Percentiles rank a stretch among this genome's conserved stretches.
phyloP scores from a whole-genome alignment of 352 stramenopile species.

The Globisporangium splendens region DNA sequence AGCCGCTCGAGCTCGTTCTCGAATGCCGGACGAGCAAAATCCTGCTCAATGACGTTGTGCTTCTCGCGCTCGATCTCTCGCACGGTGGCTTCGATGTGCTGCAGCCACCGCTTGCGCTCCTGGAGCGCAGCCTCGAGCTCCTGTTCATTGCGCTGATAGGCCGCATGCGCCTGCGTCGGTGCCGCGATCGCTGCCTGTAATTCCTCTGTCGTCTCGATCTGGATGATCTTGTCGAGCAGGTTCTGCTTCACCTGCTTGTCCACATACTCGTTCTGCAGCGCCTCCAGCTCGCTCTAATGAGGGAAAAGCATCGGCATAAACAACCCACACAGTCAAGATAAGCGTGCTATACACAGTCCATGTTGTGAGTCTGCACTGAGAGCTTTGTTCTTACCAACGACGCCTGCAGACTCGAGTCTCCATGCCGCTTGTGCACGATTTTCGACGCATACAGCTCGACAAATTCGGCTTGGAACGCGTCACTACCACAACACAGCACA shows the following conservation, averaged over 20 bases:
- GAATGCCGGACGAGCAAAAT: constrained; percentile 28
- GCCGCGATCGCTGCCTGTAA: constrained; percentile 22
- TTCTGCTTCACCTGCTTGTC: constrained; percentile 69
- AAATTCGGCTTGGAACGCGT: constrained; percentile 26
- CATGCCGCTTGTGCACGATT: constrained; percentile 21
- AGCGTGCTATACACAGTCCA: no score
- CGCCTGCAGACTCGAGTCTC: constrained; percentile 23
- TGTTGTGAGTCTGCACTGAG: no score
- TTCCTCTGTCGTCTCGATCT: constrained; percentile 46
- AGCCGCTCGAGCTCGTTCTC: constrained; percentile 51
- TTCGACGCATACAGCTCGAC: constrained; percentile 43
- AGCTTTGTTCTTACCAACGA: constrained; percentile 20
- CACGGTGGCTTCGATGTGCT: constrained; percentile 35
- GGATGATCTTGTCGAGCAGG: constrained; percentile 66
- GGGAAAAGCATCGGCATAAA: not conserved
- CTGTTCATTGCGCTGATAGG: constrained; percentile 35
- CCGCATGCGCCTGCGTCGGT: constrained; percentile 23
- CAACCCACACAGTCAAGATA: not conserved
- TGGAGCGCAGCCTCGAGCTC: constrained; percentile 39
- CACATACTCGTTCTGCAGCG: constrained; percentile 50
- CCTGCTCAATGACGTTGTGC: constrained; percentile 37
- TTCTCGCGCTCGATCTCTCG: constrained; percentile 54
- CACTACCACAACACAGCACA: constrained; percentile 3
- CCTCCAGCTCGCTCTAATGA: constrained; percentile 33
- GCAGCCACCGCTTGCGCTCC: constrained; percentile 37